Percentiles rank a stretch among this genome's conserved stretches.
These are phyloP conservation scores for Cladorrhinum sp. DNA, from an alignment of 2,329 filamentous ascomycete genomes.

Conservation along the genomic window DNA sequence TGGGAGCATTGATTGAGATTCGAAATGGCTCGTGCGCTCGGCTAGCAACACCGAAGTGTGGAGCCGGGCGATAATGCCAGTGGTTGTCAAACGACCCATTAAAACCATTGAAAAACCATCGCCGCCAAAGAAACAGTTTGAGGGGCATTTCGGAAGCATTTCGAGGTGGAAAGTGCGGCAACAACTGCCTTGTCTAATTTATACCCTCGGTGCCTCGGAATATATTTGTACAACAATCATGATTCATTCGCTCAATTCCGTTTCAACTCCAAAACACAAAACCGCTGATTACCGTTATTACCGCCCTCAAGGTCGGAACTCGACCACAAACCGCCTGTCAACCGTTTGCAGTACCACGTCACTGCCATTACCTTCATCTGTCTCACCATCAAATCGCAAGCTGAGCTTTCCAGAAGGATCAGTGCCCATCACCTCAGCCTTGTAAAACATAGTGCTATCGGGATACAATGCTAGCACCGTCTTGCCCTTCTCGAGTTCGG, in stretches of 20 bases:
- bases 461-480: constrained; percentile 77
- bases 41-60: constrained; percentile 1
- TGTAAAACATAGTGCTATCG: constrained; percentile 81
- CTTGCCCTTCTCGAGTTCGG: constrained; percentile 64
- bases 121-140: neutral
- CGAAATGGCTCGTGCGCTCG: constrained; percentile 9
- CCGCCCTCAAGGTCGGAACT: constrained; percentile 45
- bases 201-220: too few relatives aligned
- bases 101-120: too few relatives aligned
- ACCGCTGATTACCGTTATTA: too few relatives aligned
- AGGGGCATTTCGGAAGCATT: neutral
- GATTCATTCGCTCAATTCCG: too few relatives aligned
- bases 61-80: neutral
- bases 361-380: constrained; percentile 46
- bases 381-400: constrained; percentile 74
- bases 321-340: constrained; percentile 71
- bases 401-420: constrained; percentile 53
- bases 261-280: too few relatives aligned
- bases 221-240: too few relatives aligned
- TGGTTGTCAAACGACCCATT: neutral
- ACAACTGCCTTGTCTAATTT: too few relatives aligned
- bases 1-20: neutral
- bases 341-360: constrained; percentile 71
- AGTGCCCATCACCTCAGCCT: constrained; percentile 74
- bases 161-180: too few relatives aligned